Evolutionary conservation across 257 asterid genomes (phyloP).

Genomic region (Ilex asprella): DNA sequence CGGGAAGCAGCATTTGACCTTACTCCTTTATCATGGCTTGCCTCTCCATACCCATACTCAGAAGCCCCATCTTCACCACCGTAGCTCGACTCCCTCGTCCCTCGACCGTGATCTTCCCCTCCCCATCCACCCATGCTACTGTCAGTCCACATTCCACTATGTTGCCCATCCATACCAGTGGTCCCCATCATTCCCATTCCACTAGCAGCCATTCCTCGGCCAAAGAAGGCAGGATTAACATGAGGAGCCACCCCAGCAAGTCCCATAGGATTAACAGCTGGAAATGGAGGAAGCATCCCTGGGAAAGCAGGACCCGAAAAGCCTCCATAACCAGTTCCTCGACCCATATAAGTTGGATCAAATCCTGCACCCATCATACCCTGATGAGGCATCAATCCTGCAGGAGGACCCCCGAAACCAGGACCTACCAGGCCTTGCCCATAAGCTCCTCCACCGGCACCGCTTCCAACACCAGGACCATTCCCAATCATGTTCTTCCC

Average conservation of each 20-base stretch:
- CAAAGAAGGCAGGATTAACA: conserved; percentile 56
- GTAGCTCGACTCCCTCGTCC: conserved; percentile 52
- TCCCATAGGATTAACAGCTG: conserved; percentile 40
- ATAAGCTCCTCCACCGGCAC: conserved; percentile 35
- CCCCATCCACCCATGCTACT: conserved; percentile 41
- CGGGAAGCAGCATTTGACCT: conserved; percentile 35
- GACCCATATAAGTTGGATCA: conserved; percentile 51
- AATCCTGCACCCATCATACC: conserved; percentile 56
- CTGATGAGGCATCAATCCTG: conserved; percentile 44
- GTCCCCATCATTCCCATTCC: conserved; percentile 52
- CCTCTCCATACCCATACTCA: conserved; percentile 46
- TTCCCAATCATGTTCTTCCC: conserved; percentile 36
- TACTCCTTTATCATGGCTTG: conserved; percentile 38
- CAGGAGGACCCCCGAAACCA: conserved; percentile 41
- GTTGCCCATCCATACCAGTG: conserved; percentile 43
- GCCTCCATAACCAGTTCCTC: conserved; percentile 52
- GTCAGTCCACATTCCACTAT: conserved; percentile 47
- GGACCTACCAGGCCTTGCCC: conserved; percentile 35
- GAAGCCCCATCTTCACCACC: conserved; percentile 50
- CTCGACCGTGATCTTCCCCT: conserved; percentile 45
- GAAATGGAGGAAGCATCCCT: conserved; percentile 45
- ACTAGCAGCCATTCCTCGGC: conserved; percentile 44
- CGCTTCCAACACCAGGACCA: conserved; percentile 28
- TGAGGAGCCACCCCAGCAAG: conserved; percentile 53
- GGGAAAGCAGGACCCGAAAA: conserved; percentile 48